phyloP scores from a whole-genome alignment of 495 filamentous ascomycete species.

The Podospora australis region DNA sequence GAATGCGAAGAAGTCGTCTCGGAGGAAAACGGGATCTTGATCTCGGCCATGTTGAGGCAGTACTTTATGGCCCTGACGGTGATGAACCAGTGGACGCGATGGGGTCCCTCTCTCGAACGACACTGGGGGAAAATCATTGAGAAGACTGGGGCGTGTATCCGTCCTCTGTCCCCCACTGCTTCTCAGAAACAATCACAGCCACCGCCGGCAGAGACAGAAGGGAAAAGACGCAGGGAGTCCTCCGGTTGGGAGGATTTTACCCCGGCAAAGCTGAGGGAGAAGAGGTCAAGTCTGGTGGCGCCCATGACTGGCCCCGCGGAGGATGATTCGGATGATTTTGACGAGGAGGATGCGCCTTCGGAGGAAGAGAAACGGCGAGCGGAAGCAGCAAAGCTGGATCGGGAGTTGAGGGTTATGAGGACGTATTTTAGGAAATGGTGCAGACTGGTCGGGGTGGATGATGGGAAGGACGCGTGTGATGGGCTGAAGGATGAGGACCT shows the following conservation, averaged over 20 bases:
- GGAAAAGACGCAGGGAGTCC: no score
- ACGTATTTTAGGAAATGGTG: conserved; percentile 69
- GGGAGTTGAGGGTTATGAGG: conserved; percentile 45
- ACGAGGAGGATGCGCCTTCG: conserved; percentile 5
- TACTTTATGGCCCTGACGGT: conserved; percentile 83
- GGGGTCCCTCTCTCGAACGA: conserved; percentile 47
- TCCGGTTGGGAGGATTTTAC: conserved; percentile 36
- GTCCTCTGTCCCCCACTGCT: no score
- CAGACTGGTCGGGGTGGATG: conserved; percentile 53
- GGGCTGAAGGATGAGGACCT: conserved; percentile 47
- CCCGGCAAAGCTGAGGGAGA: conserved; percentile 38
- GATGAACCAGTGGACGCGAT: conserved; percentile 64
- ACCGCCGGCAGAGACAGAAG: no score
- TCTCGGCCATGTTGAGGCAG: conserved; percentile 77
- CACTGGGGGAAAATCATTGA: conserved; percentile 46
- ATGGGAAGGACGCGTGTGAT: conserved; percentile 33
- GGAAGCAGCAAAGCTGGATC: conserved; percentile 26
- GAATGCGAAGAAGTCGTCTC: conserved; percentile 67
- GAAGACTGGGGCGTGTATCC: no score
- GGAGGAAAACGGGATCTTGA: conserved; percentile 80
- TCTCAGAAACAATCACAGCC: no score
- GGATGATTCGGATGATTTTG: conserved; percentile 30
- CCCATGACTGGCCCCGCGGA: conserved; percentile 28
- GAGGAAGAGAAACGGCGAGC: conserved; percentile 26
- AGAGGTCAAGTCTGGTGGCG: conserved; percentile 22